phyloP scores from a whole-genome alignment of 164 flowering plant genomes.

The Piper longum region DNA sequence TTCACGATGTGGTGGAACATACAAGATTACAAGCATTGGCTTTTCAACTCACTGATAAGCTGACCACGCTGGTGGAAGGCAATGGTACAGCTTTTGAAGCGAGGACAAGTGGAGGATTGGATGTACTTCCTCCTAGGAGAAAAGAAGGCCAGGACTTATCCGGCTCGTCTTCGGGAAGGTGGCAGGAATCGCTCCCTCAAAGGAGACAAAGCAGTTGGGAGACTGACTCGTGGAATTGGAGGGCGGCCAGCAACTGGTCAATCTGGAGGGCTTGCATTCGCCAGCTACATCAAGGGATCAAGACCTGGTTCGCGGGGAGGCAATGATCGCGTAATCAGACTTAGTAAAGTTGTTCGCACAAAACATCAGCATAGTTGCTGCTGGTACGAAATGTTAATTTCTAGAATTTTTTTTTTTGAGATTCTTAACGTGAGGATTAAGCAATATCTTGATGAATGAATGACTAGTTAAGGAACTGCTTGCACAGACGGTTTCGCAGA shows the following conservation, averaged over 20 bases:
- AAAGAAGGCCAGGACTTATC: constrained; percentile 68
- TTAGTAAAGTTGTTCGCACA: too few species aligned
- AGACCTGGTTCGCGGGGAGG: constrained; percentile 26
- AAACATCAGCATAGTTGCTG: too few species aligned
- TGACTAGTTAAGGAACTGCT: constrained; percentile 85
- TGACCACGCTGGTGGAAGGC: constrained; percentile 41
- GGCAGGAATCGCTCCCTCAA: constrained; percentile 54
- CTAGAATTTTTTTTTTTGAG: too few species aligned
- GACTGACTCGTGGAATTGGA: too few species aligned
- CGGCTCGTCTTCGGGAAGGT: constrained; percentile 29
- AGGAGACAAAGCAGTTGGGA: constrained; percentile 49
- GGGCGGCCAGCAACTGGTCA: constrained; percentile 22
- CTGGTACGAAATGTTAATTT: too few species aligned
- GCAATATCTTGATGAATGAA: too few species aligned
- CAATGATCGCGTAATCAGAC: constrained; percentile 9
- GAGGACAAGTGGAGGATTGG: constrained; percentile 62
- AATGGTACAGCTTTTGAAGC: constrained; percentile 81
- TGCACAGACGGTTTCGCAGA: constrained; percentile 90
- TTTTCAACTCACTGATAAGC: too few species aligned
- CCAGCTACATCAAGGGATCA: constrained; percentile 25
- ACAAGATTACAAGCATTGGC: too few species aligned
- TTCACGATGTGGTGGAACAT: constrained; percentile 64
- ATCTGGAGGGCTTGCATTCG: constrained; percentile 15
- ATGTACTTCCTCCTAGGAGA: constrained; percentile 48
- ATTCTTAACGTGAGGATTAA: too few species aligned